Evolutionary conservation across 2,329 filamentous ascomycete genomes (phyloP).

Genomic region (Sclerotinia spermophila): DNA sequence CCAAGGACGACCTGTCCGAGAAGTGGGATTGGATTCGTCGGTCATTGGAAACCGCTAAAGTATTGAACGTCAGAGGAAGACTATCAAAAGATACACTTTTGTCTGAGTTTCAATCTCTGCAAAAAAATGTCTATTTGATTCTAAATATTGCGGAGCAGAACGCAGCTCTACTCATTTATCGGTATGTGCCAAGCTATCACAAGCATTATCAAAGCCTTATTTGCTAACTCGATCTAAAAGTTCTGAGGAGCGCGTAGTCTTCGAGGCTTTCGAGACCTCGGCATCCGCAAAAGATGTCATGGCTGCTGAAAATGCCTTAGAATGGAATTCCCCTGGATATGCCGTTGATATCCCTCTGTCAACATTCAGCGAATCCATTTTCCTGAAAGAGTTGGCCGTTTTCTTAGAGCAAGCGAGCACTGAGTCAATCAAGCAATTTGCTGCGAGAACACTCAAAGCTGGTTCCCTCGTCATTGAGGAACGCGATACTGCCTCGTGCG

Average conservation of each 20-base stretch:
- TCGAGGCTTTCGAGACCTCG: conserved; percentile 61
- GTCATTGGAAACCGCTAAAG: conserved; percentile 19
- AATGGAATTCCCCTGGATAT: conserved; percentile 57
- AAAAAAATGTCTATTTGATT: conserved; percentile 39
- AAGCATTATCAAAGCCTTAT: background rate
- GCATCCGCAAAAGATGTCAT: conserved; percentile 51
- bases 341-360: conserved; percentile 46
- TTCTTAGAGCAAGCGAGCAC: conserved; percentile 56
- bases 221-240: background rate
- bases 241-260: conserved; percentile 39
- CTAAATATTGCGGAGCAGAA: conserved; percentile 49
- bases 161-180: conserved; percentile 44
- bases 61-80: conserved; percentile 21
- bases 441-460: conserved; percentile 51
- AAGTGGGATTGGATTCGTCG: conserved; percentile 19
- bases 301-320: conserved; percentile 47
- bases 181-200: conserved; percentile 33
- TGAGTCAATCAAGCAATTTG: conserved; percentile 52
- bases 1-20: background rate
- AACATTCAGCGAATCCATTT: conserved; percentile 41
- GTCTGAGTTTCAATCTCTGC: conserved; percentile 33
- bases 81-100: conserved; percentile 32
- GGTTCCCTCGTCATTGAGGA: conserved; percentile 47
- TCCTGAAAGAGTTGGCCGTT: conserved; percentile 46
- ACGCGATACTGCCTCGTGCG: conserved; percentile 55